phyloP scores from a whole-genome alignment of 495 filamentous ascomycete species.

The Hypoxylon fragiforme region DNA sequence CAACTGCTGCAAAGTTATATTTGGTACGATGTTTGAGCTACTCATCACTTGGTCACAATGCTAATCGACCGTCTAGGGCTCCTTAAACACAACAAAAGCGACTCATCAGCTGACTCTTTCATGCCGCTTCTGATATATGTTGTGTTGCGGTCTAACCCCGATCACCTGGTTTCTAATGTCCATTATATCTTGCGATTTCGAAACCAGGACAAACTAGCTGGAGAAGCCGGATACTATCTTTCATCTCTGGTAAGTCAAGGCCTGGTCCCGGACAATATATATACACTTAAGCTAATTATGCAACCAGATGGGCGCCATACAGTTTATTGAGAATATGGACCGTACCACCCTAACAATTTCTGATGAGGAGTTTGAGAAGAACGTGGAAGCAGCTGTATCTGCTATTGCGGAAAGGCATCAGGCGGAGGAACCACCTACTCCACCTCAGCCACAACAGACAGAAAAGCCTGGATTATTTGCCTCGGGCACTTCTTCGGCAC shows the following conservation, averaged over 20 bases:
- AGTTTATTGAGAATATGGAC: constrained; percentile 96
- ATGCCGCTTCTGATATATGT: constrained; percentile 96
- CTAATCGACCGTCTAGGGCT: constrained; percentile 59
- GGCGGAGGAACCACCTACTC: constrained; percentile 44
- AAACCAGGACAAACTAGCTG: constrained; percentile 94
- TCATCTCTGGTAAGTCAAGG: constrained; percentile 75
- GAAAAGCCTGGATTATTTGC: constrained; percentile 64
- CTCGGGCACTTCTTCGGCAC: constrained; percentile 36
- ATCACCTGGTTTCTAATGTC: constrained; percentile 94
- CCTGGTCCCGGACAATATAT: constrained; percentile 7
- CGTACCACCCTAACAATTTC: constrained; percentile 90
- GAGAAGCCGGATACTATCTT: constrained; percentile 96
- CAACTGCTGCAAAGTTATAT: constrained; percentile 99
- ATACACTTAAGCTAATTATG: constrained; percentile 6
- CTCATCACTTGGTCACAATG: neutral
- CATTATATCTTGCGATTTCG: constrained; percentile 97
- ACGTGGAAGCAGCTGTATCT: constrained; percentile 95
- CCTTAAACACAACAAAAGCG: constrained; percentile 85
- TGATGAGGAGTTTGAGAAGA: constrained; percentile 91
- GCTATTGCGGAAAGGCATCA: constrained; percentile 89
- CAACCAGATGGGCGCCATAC: constrained; percentile 83
- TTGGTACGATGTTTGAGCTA: constrained; percentile 64
- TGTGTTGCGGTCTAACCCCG: constrained; percentile 89
- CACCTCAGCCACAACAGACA: constrained; percentile 50
- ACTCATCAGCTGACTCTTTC: constrained; percentile 95